Conservation (phyloP, 169 alveolate genomes). For the Plasmodium vinckei region DNA sequence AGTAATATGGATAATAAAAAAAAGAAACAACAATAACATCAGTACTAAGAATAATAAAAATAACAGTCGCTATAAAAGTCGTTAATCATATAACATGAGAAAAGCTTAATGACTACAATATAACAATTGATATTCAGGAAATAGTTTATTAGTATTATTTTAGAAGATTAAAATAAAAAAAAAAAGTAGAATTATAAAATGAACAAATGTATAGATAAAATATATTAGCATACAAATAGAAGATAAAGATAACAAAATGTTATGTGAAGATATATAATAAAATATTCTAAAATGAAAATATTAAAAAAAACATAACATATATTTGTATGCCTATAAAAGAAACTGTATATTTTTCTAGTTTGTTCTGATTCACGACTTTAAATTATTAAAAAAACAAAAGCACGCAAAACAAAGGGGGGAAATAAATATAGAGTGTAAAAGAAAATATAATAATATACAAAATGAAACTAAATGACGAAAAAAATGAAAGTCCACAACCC, state of each 20-base stretch:
- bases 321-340: background rate
- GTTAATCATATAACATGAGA: background rate
- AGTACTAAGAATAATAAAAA: background rate
- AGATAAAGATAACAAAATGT: background rate
- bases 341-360: background rate
- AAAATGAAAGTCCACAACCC: slow-evolving; percentile 21
- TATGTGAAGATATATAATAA: background rate
- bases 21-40: background rate
- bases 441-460: slow-evolving; percentile 10
- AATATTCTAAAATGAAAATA: background rate
- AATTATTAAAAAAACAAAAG: background rate
- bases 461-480: slow-evolving; percentile 54
- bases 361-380: background rate
- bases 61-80: background rate
- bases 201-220: background rate
- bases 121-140: background rate
- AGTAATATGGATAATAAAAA: background rate
- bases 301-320: background rate
- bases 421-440: background rate
- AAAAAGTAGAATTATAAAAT: no score
- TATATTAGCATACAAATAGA: background rate
- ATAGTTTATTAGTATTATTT: background rate
- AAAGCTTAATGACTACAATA: background rate
- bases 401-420: background rate
- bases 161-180: background rate